Conservation (phyloP, 768 basidiomycete genomes). For the Ephemerocybe angulata region DNA sequence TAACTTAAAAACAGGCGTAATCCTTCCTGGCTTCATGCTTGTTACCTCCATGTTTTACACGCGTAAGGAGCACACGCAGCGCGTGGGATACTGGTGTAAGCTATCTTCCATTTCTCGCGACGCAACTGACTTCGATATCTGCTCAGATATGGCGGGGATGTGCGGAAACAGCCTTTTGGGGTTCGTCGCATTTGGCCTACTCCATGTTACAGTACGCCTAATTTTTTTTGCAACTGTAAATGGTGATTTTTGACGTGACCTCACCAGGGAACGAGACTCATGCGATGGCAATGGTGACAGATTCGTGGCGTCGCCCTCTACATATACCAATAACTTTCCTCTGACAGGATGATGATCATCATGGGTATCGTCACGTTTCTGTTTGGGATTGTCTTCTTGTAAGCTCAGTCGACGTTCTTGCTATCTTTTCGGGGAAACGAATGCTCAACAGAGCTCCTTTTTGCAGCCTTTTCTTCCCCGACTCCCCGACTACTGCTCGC, state of each 20-base stretch:
- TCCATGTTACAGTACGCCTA: slow-evolving; percentile 48
- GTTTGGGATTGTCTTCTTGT: slow-evolving; percentile 56
- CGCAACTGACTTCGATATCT: too few relatives aligned
- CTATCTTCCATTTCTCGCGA: slow-evolving; percentile 5
- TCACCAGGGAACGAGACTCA: slow-evolving; percentile 42
- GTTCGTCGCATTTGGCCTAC: slow-evolving; percentile 21
- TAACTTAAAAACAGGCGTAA: slow-evolving; percentile 18
- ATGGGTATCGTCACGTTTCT: slow-evolving; percentile 58
- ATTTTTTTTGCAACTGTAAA: too few relatives aligned
- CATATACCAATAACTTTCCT: not conserved
- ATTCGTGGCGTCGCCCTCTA: not conserved
- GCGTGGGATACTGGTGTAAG: slow-evolving; percentile 79
- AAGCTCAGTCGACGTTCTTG: slow-evolving; percentile 7
- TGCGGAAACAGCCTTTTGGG: not conserved
- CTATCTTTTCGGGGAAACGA: too few relatives aligned
- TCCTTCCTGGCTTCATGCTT: slow-evolving; percentile 76
- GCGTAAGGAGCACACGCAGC: slow-evolving; percentile 60
- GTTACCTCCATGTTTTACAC: slow-evolving; percentile 80
- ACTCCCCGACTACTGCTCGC: slow-evolving; percentile 72
- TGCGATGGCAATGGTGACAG: slow-evolving; percentile 68
- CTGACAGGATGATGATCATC: slow-evolving; percentile 64
- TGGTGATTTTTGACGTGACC: slow-evolving; percentile 34
- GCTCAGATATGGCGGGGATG: slow-evolving; percentile 1
- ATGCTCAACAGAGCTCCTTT: not conserved
- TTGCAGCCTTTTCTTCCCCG: slow-evolving; percentile 55